phyloP scores from a whole-genome alignment of 805 yeast genomes.

The Saccharomycopsis vini region DNA sequence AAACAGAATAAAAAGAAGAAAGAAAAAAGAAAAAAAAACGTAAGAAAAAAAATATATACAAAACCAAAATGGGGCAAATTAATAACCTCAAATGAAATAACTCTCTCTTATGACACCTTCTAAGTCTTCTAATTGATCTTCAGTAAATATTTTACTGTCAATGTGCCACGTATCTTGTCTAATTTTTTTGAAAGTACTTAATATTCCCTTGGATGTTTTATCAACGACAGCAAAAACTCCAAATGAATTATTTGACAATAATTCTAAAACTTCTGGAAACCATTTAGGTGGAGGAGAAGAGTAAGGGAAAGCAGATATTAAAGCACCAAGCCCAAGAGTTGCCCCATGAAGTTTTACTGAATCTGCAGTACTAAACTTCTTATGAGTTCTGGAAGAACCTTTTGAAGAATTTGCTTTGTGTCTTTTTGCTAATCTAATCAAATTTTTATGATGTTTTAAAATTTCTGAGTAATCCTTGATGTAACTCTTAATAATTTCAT shows the following conservation, averaged over 20 bases:
- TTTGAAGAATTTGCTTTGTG: slow-evolving; percentile 2
- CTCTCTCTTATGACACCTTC: slow-evolving; percentile 94
- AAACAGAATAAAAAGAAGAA: neutral
- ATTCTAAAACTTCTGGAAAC: slow-evolving; percentile 68
- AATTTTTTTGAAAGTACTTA: slow-evolving; percentile 81
- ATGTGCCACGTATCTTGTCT: slow-evolving; percentile 96
- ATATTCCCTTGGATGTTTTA: slow-evolving; percentile 67
- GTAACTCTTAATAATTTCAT: slow-evolving; percentile 31
- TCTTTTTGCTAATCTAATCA: slow-evolving; percentile 23
- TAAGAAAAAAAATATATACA: neutral
- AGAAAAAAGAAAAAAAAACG: no score
- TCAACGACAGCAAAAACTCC: slow-evolving; percentile 74
- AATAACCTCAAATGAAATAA: slow-evolving; percentile 55
- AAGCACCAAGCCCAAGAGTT: slow-evolving; percentile 78
- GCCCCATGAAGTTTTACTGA: slow-evolving; percentile 65
- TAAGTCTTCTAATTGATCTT: slow-evolving; percentile 75
- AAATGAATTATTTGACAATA: slow-evolving; percentile 61
- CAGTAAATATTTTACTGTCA: slow-evolving; percentile 65
- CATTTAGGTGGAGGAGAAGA: slow-evolving; percentile 84
- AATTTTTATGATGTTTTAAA: slow-evolving; percentile 27
- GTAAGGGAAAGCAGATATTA: slow-evolving; percentile 85
- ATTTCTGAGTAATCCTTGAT: slow-evolving; percentile 36
- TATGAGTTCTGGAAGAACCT: slow-evolving; percentile 21
- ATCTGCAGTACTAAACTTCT: slow-evolving; percentile 31
- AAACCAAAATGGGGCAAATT: neutral